phyloP scores from a whole-genome alignment of 208 protist species.

The Wallacemonas sp. region DNA sequence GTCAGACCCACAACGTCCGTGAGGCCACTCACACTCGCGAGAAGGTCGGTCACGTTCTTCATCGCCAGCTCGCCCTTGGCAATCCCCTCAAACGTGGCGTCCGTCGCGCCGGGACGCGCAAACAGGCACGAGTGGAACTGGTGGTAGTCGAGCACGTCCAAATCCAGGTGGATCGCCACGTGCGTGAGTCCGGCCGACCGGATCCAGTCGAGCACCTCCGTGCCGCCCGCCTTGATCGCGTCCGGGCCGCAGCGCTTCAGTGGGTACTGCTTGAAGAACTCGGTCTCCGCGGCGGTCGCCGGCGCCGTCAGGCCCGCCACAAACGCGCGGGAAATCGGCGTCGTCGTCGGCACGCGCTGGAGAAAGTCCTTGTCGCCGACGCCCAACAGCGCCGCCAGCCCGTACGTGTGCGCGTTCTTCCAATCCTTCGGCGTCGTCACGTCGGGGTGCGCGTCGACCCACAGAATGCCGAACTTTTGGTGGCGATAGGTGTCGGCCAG shows the following conservation, averaged over 20 bases:
- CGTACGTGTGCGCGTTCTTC: constrained; percentile 30
- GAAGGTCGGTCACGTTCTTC: constrained; percentile 15
- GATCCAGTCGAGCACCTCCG: constrained; percentile 28
- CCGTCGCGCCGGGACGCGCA: constrained; percentile 15
- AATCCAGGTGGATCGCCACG: constrained; percentile 35
- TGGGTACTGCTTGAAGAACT: constrained; percentile 22
- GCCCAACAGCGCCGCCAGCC: constrained; percentile 22
- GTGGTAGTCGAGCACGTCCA: constrained; percentile 31
- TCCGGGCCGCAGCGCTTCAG: constrained; percentile 17
- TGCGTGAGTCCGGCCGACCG: constrained; percentile 31
- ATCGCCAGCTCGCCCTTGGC: constrained; percentile 26
- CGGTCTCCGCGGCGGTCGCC: constrained; percentile 10
- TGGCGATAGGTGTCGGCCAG: constrained; percentile 23
- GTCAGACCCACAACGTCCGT: constrained; percentile 36
- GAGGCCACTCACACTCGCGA: constrained; percentile 11
- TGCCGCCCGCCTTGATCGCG: constrained; percentile 4
- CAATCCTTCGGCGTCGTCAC: constrained; percentile 27
- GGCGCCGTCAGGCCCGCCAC: constrained; percentile 26
- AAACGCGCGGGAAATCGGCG: constrained; percentile 22
- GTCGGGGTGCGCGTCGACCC: constrained; percentile 42
- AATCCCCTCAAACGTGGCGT: constrained; percentile 20
- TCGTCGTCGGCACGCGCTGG: constrained; percentile 8
- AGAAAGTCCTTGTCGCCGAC: constrained; percentile 22
- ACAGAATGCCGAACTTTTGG: constrained; percentile 36
- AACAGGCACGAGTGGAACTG: constrained; percentile 27